Base-by-base conservation (phyloP, 1,284 basidiomycete species). In the Gastroboletus turbinatus region DNA sequence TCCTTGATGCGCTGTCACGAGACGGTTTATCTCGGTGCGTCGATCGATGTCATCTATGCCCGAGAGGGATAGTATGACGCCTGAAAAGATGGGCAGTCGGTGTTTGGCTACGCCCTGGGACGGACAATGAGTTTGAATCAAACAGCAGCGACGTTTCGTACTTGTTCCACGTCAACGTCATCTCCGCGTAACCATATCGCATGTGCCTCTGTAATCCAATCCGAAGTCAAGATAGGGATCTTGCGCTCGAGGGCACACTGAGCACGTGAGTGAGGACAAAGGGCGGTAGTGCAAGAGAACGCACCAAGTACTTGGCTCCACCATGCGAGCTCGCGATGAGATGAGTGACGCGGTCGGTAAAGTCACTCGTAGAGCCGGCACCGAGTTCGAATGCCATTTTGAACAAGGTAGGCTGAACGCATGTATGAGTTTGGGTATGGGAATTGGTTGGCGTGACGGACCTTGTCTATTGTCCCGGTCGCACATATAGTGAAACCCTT, bases 301-400 rank as follows among this genome's bases (percentile, higher is more conserved):
- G 49, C 40, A 82, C 90, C 67, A 68, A 75, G 67, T 94, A 94
- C 68, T 94, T 94, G n/a, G 85, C 79, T 25, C 89, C 85, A 7
- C 88, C 88, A 59, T 87, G 84, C 17, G 74, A 74, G 29, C 74
- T 76, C 1, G 91, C 88, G 45, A 94, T 76, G 36, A 94, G 79
- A 72, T 94, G 91, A 0, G 92, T 94, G 29, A 91, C 88, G 50
- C 79, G 80, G 67, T 91, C 88, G 0, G 90, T 93, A 53, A 94
- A 84, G 53, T 88, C 85, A 21, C 73, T 79, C 10, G 81, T 76
- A 43, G 82, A 78, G 27, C 76, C 74, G 16, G 90, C 92, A 16
- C 92, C 92, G 9, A 94, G 83, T 65, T 90, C 85, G 29, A 83
- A 69, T 2, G 88, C 92, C 64, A 87, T 80, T 57, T 85, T 86